A percentile compares a stretch with the other conserved stretches of the same genome.
Conservation (phyloP, 208 protist genomes). For the Naegleria lovaniensis region DNA sequence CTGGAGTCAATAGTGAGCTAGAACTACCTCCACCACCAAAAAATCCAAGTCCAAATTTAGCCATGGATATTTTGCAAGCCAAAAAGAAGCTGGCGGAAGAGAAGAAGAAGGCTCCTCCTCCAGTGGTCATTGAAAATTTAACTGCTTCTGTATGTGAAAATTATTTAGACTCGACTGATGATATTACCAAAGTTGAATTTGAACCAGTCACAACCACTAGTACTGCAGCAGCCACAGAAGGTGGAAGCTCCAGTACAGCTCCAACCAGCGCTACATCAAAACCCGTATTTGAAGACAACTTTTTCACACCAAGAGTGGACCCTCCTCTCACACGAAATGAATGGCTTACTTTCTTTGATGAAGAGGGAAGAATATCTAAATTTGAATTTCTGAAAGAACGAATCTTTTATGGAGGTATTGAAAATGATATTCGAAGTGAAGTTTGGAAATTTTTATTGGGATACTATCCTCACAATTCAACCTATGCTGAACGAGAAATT, state of each 20-base stretch:
- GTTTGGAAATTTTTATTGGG: slow-evolving; percentile 68
- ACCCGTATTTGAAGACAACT: not conserved
- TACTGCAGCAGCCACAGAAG: not conserved
- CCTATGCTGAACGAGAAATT: slow-evolving; percentile 44
- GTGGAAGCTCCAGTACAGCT: not conserved
- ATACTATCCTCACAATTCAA: slow-evolving; percentile 44
- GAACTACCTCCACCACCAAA: not conserved
- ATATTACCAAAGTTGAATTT: not conserved
- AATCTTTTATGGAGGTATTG: slow-evolving; percentile 49
- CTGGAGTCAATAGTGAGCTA: not conserved
- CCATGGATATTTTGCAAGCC: not conserved
- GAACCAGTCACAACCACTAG: not conserved
- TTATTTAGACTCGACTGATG: not conserved
- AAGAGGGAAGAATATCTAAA: not conserved
- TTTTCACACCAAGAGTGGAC: not conserved
- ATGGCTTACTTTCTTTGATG: not conserved
- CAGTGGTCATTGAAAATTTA: not conserved
- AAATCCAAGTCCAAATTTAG: not conserved
- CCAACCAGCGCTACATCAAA: no score
- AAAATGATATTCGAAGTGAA: slow-evolving; percentile 50
- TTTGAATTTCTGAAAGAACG: not conserved
- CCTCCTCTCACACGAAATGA: not conserved
- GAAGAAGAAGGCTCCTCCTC: not conserved
- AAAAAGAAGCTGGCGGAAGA: not conserved
- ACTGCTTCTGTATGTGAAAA: not conserved